Conservation (phyloP, 805 yeast species). For the Metschnikowia noctiluminum region DNA sequence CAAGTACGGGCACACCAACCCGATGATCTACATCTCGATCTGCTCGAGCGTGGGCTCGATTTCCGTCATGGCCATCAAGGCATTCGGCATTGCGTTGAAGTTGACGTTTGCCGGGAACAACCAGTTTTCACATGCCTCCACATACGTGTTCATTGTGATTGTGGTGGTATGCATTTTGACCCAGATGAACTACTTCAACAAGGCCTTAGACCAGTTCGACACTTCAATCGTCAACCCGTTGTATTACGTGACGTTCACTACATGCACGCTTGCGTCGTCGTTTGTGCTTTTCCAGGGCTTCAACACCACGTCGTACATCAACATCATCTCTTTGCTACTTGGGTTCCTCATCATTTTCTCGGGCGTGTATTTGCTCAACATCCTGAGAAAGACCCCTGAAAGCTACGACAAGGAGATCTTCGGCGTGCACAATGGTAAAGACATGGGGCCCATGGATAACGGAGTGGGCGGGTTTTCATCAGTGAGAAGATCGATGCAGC, state of each 20-base stretch:
- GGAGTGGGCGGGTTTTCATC: slow-evolving; percentile 73
- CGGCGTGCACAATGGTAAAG: slow-evolving; percentile 53
- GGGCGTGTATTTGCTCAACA: slow-evolving; percentile 80
- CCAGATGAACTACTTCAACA: slow-evolving; percentile 92
- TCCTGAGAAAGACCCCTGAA: slow-evolving; percentile 63
- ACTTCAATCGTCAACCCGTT: slow-evolving; percentile 89
- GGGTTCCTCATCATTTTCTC: slow-evolving; percentile 85
- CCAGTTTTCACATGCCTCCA: slow-evolving; percentile 81
- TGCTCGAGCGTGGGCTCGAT: slow-evolving; percentile 90
- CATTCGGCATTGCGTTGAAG: slow-evolving; percentile 88
- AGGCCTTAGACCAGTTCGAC: slow-evolving; percentile 89
- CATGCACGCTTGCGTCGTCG: slow-evolving; percentile 81
- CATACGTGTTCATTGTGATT: slow-evolving; percentile 74
- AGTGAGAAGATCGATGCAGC: slow-evolving; percentile 72
- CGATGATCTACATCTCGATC: slow-evolving; percentile 85
- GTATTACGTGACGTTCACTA: slow-evolving; percentile 87
- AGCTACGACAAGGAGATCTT: slow-evolving; percentile 51
- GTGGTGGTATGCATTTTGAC: slow-evolving; percentile 81
- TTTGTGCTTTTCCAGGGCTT: slow-evolving; percentile 84
- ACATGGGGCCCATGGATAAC: slow-evolving; percentile 70
- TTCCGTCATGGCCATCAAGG: slow-evolving; percentile 88
- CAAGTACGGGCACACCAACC: slow-evolving; percentile 70
- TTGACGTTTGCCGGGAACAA: slow-evolving; percentile 80
- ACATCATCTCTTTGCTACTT: slow-evolving; percentile 74
- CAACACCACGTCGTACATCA: slow-evolving; percentile 76